Evolutionary conservation across 2,329 filamentous ascomycete species (phyloP).

Genomic region (Aspergillus aculeatinus): DNA sequence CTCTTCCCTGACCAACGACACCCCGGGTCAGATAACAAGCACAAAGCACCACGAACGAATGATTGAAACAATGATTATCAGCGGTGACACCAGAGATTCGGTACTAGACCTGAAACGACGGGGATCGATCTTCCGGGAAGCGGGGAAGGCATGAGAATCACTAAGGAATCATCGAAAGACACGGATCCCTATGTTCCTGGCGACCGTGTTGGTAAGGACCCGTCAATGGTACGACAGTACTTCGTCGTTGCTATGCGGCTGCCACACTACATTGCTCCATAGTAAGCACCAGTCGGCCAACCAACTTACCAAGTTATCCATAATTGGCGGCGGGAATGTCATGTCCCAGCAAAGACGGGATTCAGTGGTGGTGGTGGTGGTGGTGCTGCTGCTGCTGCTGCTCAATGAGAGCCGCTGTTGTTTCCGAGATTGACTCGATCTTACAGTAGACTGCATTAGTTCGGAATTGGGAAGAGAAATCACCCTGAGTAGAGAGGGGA

Average conservation of each 20-base stretch:
- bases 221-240: not conserved
- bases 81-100: not conserved
- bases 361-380: no score
- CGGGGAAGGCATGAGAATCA: no score
- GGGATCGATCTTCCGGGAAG: not conserved
- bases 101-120: not conserved
- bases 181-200: not conserved
- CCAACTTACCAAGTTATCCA: not conserved
- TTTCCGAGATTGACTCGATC: not conserved
- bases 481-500: no score
- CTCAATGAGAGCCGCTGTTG: not conserved
- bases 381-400: not conserved
- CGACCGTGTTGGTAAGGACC: not conserved
- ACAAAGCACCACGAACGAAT: not conserved
- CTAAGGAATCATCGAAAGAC: not conserved
- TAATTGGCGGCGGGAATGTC: not conserved
- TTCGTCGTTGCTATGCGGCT: not conserved
- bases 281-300: not conserved
- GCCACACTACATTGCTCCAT: not conserved
- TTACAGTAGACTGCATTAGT: not conserved
- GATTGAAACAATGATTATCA: not conserved
- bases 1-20: not conserved
- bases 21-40: not conserved
- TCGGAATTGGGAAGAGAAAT: not conserved
- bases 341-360: not conserved